Base-by-base conservation (phyloP, 2,329 filamentous ascomycete species). In the Trichophyton verrucosum region DNA sequence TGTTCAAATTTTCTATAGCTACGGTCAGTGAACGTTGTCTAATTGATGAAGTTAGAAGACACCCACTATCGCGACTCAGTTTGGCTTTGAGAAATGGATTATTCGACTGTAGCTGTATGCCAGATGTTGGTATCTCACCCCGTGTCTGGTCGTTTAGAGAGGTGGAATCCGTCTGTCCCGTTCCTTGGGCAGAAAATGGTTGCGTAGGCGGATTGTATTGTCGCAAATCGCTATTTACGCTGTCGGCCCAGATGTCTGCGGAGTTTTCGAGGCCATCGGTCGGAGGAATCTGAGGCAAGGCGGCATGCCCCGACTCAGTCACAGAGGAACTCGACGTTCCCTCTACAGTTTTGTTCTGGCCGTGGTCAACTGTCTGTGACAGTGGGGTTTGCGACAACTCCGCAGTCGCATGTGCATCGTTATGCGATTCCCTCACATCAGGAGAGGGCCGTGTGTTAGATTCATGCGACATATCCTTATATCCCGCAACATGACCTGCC, bases 41-140 rank as follows among this genome's bases (percentile, higher is more conserved):
- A 30, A 53, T 33, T 1, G 9, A 13, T 38, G 22, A 30, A 53
- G 6, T n/a, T 27, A n/a, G n/a, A n/a, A 33, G 22, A 33, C 15
- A 53, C 49, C 17, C 49, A 53, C 49, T 11, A 60, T 30, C 55
- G 11, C 36, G 61, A 57, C 24, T 60, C 20, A 67, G 63, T 33
- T 67, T 66, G 2, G 69, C 61, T 59, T 71, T 74, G 58, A 75
- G 53, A 49, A 75, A 75, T 4, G 73, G 73, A 44, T 75, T 75
- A 57, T 75, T 75, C 15, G 73, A 75, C 59, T 68, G 71, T 24
- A 75, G 65, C 53, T 69, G 56, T 17, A 47, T 24, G 11, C 13
- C 17, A 6, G 38, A 44, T 11, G 40, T 9, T 6, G 60, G 38
- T 36, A 53, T 3, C 3, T 51, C 46, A 22, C 17, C 11, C 15